A percentile compares a stretch with the other conserved stretches of the same genome.
phyloP scores from a whole-genome alignment of 163 green algal species.

The Prototheca wickerhamii region DNA sequence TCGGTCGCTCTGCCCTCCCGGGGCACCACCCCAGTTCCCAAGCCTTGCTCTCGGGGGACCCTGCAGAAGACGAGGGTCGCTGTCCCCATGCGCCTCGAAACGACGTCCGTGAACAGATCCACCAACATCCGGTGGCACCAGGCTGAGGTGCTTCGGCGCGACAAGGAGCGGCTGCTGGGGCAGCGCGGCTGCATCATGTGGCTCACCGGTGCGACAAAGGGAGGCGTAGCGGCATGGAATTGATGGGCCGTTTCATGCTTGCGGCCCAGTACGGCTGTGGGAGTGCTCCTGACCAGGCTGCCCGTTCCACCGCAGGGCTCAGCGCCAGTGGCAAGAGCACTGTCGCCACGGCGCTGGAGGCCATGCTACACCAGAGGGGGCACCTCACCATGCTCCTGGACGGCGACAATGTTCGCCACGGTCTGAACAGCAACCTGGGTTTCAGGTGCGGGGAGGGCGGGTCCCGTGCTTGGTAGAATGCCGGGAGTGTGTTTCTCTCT shows the following conservation, averaged over 20 bases:
- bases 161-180: slow-evolving; percentile 76
- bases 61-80: too few relatives aligned
- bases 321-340: slow-evolving; percentile 82
- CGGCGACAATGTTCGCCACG: slow-evolving; percentile 91
- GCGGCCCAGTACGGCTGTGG: too few relatives aligned
- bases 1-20: too few relatives aligned
- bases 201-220: slow-evolving; percentile 59
- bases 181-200: slow-evolving; percentile 89
- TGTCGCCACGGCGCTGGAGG: slow-evolving; percentile 86
- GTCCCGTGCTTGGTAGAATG: neutral
- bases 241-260: too few relatives aligned
- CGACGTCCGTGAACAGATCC: slow-evolving; percentile 7
- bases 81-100: slow-evolving; percentile 11
- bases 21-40: too few relatives aligned
- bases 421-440: slow-evolving; percentile 88
- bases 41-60: too few relatives aligned
- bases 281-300: too few relatives aligned
- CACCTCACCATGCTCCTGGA: slow-evolving; percentile 62
- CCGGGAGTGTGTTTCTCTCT: neutral
- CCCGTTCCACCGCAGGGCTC: slow-evolving; percentile 39
- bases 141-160: slow-evolving; percentile 48
- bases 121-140: slow-evolving; percentile 70
- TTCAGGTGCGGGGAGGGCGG: slow-evolving; percentile 41
- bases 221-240: neutral
- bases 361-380: slow-evolving; percentile 63